These are phyloP conservation scores for Gypsophila paniculata DNA, from an alignment of 179 eudicot species.

Conservation along the genomic window DNA sequence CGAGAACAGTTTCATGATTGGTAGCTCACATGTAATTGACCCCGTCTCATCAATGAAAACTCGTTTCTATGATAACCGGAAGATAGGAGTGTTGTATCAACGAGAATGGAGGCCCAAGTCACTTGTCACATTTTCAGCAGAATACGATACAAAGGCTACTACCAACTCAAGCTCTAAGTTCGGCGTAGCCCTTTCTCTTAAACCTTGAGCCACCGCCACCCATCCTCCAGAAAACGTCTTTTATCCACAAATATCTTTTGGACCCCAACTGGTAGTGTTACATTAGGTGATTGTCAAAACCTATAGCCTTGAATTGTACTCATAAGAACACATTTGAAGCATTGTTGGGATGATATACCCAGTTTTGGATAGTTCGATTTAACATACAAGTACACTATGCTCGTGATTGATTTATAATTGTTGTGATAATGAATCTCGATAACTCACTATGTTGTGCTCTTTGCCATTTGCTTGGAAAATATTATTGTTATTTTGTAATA, in stretches of 20 bases:
- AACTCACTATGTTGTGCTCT: not conserved
- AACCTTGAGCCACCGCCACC: constrained; percentile 46
- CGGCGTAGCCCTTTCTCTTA: constrained; percentile 76
- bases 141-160: constrained; percentile 61
- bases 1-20: constrained; percentile 62
- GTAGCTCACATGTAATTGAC: constrained; percentile 58
- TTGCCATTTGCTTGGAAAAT: not conserved
- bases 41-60: constrained; percentile 53
- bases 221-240: not conserved
- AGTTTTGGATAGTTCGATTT: constrained; percentile 22
- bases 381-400: not conserved
- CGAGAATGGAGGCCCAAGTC: constrained; percentile 88
- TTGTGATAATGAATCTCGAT: not conserved
- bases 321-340: constrained; percentile 8
- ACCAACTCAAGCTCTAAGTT: constrained; percentile 44
- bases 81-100: constrained; percentile 66
- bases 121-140: constrained; percentile 53
- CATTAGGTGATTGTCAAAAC: constrained; percentile 9
- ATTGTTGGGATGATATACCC: constrained; percentile 23
- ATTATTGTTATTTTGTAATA: too few relatives aligned
- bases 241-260: constrained; percentile 14
- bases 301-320: constrained; percentile 10
- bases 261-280: constrained; percentile 9
- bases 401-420: not conserved
- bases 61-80: constrained; percentile 55